Conservation (phyloP, 768 basidiomycete species). For the Multifurca ochricompacta region DNA sequence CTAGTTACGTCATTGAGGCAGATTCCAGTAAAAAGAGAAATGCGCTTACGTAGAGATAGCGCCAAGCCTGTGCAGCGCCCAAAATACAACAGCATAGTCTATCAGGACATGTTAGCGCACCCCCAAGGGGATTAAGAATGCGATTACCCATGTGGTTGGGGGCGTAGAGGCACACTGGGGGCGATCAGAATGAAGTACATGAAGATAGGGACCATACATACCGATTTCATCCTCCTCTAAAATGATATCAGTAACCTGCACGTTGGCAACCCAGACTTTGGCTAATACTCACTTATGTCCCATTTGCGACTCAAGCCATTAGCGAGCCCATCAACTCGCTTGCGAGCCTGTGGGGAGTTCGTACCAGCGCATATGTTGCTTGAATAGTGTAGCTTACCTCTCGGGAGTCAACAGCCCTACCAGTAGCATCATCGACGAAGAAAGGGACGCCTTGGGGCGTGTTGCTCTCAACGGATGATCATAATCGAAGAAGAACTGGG, state of each 20-base stretch:
- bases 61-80: slow-evolving; percentile 54
- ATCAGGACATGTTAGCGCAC: neutral
- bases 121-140: neutral
- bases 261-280: neutral
- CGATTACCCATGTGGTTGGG: slow-evolving; percentile 53
- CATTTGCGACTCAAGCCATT: slow-evolving; percentile 16
- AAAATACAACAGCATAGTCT: slow-evolving; percentile 51
- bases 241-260: slow-evolving; percentile 4
- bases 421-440: slow-evolving; percentile 52
- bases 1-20: neutral
- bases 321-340: slow-evolving; percentile 7
- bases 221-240: slow-evolving; percentile 47
- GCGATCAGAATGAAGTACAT: neutral
- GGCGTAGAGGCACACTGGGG: slow-evolving; percentile 52
- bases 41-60: slow-evolving; percentile 48
- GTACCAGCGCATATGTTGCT: neutral
- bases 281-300: slow-evolving; percentile 7
- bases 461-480: slow-evolving; percentile 37
- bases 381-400: slow-evolving; percentile 33
- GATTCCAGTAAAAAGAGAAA: neutral
- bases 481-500: slow-evolving; percentile 56
- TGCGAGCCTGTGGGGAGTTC: slow-evolving; percentile 2
- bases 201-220: slow-evolving; percentile 24
- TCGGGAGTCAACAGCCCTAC: slow-evolving; percentile 34
- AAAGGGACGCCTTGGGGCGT: slow-evolving; percentile 42